phyloP scores from a whole-genome alignment of 2,329 filamentous ascomycete species.

The Aspergillus chevalieri region DNA sequence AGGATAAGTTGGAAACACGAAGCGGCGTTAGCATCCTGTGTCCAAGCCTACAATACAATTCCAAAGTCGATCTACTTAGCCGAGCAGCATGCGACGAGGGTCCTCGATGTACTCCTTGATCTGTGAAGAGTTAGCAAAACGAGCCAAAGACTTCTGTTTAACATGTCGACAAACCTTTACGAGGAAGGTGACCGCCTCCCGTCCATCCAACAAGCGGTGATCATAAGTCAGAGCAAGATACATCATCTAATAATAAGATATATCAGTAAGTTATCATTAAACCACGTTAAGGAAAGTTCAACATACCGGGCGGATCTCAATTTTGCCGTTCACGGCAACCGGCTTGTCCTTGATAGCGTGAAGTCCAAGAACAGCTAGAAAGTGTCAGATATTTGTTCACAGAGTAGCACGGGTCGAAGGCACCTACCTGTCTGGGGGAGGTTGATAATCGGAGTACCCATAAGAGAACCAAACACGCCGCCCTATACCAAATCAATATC shows the following conservation, averaged over 20 bases:
- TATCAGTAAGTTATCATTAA: conserved; percentile 8
- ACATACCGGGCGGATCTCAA: conserved; percentile 75
- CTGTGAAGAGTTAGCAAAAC: conserved; percentile 16
- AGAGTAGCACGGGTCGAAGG: background rate
- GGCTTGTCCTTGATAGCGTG: conserved; percentile 96
- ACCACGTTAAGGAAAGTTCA: background rate
- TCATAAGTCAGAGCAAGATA: conserved; percentile 97
- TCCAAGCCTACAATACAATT: background rate
- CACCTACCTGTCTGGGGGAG: conserved; percentile 69
- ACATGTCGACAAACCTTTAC: conserved; percentile 57
- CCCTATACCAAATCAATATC: conserved; percentile 40
- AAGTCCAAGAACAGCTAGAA: conserved; percentile 69
- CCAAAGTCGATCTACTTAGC: conserved; percentile 16
- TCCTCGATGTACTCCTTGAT: conserved; percentile 98
- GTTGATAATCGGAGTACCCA: conserved; percentile 99
- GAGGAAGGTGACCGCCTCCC: conserved; percentile 92
- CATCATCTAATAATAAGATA: conserved; percentile 66
- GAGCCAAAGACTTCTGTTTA: background rate
- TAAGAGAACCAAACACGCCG: conserved; percentile 92
- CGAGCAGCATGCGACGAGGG: conserved; percentile 79
- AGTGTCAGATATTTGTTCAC: conserved; percentile 13
- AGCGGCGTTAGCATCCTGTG: background rate
- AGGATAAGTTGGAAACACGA: background rate
- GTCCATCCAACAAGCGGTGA: conserved; percentile 87
- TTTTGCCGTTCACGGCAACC: conserved; percentile 83